phyloP scores from a whole-genome alignment of 2,329 filamentous ascomycete species.

The Aurifilum marmelostoma region DNA sequence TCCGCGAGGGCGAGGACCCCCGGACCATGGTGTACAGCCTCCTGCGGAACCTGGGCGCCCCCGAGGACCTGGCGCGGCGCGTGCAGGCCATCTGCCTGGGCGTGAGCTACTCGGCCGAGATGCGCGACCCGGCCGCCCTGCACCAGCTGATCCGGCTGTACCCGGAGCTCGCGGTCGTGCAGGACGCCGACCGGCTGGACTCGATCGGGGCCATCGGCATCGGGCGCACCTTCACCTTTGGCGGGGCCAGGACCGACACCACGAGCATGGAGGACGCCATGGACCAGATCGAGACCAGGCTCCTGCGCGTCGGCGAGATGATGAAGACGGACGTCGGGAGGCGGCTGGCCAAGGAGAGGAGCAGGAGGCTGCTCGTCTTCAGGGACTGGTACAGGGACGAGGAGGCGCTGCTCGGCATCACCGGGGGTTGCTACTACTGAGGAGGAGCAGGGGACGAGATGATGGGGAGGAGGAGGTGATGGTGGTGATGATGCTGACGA shows the following conservation, averaged over 20 bases:
- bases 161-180: conserved; percentile 81
- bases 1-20: conserved; percentile 58
- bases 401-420: conserved; percentile 29
- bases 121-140: conserved; percentile 64
- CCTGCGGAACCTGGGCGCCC: conserved; percentile 60
- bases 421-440: conserved; percentile 19
- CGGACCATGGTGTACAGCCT: conserved; percentile 59
- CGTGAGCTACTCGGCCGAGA: conserved; percentile 79
- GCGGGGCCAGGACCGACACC: conserved; percentile 61
- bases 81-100: conserved; percentile 75
- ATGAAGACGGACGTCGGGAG: conserved; percentile 65
- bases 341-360: conserved; percentile 56
- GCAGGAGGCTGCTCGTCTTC: conserved; percentile 55
- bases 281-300: conserved; percentile 76
- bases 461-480: too few relatives aligned
- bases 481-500: background rate
- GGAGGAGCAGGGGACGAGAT: background rate
- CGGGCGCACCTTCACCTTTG: conserved; percentile 75
- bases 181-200: conserved; percentile 92
- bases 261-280: conserved; percentile 67
- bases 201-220: conserved; percentile 87
- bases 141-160: conserved; percentile 62
- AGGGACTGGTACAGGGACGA: conserved; percentile 64
- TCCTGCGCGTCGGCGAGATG: conserved; percentile 66
- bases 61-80: conserved; percentile 60